These are phyloP conservation scores for Mortierella sp. DNA, from an alignment of 371 early-diverging fungal genomes.

Conservation along the genomic window DNA sequence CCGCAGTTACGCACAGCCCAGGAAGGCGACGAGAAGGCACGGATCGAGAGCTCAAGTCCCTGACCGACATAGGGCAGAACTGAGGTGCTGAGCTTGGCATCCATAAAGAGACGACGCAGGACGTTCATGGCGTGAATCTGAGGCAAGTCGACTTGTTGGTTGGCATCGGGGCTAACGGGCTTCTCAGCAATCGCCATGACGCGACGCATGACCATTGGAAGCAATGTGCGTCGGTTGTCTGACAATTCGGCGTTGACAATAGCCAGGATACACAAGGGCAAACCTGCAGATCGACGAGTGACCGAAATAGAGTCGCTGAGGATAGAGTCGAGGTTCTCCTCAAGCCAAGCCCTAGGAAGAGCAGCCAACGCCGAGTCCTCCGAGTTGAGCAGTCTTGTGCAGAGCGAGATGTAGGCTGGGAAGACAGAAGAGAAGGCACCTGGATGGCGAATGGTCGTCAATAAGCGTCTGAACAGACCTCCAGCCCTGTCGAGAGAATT, in stretches of 20 bases:
- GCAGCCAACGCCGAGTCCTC: constrained; percentile 60
- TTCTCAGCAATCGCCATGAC: constrained; percentile 76
- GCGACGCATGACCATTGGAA: constrained; percentile 77
- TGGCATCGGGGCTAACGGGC: constrained; percentile 63
- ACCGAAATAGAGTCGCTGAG: constrained; percentile 81
- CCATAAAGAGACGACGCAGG: constrained; percentile 86
- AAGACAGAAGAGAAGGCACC: constrained; percentile 95
- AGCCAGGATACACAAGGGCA: constrained; percentile 91
- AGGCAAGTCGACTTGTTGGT: constrained; percentile 77
- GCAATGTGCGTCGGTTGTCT: constrained; percentile 67
- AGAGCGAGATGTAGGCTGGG: constrained; percentile 82
- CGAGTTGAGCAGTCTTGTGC: constrained; percentile 75
- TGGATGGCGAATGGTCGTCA: constrained; percentile 89
- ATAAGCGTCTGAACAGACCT: constrained; percentile 67
- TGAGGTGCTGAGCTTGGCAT: constrained; percentile 79
- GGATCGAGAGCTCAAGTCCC: constrained; percentile 83
- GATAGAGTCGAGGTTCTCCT: constrained; percentile 68
- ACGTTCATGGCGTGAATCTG: constrained; percentile 95
- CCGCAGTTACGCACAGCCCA: constrained; percentile 96
- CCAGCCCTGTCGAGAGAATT: constrained; percentile 62
- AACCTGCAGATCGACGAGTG: constrained; percentile 95
- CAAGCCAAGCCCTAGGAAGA: constrained; percentile 77
- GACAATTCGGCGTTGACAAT: constrained; percentile 84
- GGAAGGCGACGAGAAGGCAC: constrained; percentile 85
- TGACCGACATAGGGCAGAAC: constrained; percentile 83